Evolutionary conservation across 2,329 filamentous ascomycete genomes (phyloP).

Genomic region (Stagonosporopsis rhizophila): DNA sequence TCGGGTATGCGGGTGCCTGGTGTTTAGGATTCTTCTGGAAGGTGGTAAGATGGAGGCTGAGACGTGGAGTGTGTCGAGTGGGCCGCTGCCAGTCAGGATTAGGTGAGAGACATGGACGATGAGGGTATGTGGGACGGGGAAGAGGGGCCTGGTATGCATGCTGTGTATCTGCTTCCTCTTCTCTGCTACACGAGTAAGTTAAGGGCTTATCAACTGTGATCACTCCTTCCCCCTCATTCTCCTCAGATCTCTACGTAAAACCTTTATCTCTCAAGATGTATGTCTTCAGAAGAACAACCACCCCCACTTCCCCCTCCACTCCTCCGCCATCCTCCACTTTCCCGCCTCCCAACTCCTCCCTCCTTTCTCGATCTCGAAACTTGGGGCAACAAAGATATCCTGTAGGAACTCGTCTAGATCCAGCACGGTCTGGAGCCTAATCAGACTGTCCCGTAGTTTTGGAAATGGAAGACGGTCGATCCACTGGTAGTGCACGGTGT

Average conservation of each 20-base stretch:
- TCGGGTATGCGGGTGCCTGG: neutral
- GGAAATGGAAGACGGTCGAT: constrained; percentile 54
- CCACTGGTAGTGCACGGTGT: constrained; percentile 48
- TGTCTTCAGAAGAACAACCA: constrained; percentile 25
- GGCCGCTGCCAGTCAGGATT: constrained; percentile 4
- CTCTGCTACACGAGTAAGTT: neutral
- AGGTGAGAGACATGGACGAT: neutral
- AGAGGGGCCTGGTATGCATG: neutral
- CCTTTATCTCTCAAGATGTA: neutral
- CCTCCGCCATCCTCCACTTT: constrained; percentile 46
- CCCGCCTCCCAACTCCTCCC: constrained; percentile 42
- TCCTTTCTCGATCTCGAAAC: constrained; percentile 42
- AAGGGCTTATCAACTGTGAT: too few species aligned
- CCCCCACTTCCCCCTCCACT: constrained; percentile 49
- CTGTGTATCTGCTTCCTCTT: neutral
- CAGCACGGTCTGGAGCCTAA: constrained; percentile 38
- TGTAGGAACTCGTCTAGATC: constrained; percentile 49
- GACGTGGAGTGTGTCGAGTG: neutral
- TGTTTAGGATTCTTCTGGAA: neutral
- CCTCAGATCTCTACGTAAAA: neutral
- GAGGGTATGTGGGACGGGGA: neutral
- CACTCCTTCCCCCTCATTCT: too few species aligned
- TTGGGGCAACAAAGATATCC: constrained; percentile 45
- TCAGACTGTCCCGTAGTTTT: constrained; percentile 50
- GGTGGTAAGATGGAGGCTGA: neutral